phyloP scores from a whole-genome alignment of 352 stramenopile species.

The Pythium monospermum region DNA sequence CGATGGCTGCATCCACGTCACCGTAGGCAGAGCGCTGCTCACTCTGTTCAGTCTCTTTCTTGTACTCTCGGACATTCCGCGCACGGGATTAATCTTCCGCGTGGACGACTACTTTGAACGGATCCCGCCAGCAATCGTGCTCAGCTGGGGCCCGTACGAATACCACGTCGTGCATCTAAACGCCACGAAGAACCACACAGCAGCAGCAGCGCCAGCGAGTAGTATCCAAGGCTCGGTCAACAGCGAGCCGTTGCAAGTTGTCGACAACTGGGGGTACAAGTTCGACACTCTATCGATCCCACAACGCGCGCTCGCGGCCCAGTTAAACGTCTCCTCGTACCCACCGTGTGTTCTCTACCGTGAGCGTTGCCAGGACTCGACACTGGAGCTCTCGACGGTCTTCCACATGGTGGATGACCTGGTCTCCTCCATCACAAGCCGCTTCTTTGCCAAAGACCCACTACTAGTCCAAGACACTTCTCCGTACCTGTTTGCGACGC shows the following conservation, averaged over 20 bases:
- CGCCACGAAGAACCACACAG: neutral
- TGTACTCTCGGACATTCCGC: conserved; percentile 16
- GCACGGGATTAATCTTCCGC: conserved; percentile 13
- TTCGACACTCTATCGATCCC: conserved; percentile 19
- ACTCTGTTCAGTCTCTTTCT: too few species aligned
- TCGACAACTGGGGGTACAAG: conserved; percentile 18
- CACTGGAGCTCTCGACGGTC: neutral
- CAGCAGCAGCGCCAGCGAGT: neutral
- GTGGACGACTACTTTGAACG: neutral
- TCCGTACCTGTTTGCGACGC: conserved; percentile 10
- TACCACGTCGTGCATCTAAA: conserved; percentile 12
- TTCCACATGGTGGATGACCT: conserved; percentile 17
- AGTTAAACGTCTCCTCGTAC: conserved; percentile 10
- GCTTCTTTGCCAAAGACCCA: neutral
- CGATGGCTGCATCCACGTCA: neutral
- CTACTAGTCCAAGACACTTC: too few species aligned
- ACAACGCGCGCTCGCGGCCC: conserved; percentile 7
- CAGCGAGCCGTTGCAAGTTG: neutral
- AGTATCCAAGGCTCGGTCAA: neutral
- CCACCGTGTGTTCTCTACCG: conserved; percentile 13
- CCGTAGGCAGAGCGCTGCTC: too few species aligned
- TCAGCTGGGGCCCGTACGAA: conserved; percentile 13
- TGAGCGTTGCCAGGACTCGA: neutral
- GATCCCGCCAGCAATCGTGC: neutral
- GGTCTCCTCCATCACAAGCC: neutral